Evolutionary conservation across 768 basidiomycete species (phyloP).

Genomic region (Chlorophyllum brunneum): DNA sequence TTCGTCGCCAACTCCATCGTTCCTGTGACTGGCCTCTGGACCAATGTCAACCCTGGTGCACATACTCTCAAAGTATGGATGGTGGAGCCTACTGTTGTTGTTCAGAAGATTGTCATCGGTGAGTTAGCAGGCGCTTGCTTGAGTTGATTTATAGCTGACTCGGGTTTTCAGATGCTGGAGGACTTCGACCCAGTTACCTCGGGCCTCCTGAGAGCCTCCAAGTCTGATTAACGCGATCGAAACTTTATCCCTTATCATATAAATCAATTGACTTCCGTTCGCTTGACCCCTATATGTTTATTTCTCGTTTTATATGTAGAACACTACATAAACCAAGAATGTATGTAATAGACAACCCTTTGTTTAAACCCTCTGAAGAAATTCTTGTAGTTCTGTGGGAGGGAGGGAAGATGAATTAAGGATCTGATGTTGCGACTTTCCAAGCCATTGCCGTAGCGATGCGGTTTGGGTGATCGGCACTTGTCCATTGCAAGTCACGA

Average conservation of each 20-base stretch:
- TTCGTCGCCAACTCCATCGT: conserved; percentile 54
- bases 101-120: conserved; percentile 63
- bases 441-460: no score
- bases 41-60: conserved; percentile 40
- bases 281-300: neutral
- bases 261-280: neutral
- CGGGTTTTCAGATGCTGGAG: conserved; percentile 45
- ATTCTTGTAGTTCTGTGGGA: no score
- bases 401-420: no score
- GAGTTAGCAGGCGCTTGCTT: conserved; percentile 11
- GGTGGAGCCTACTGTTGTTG: conserved; percentile 56
- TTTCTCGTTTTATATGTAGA: neutral
- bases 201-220: conserved; percentile 57
- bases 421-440: no score
- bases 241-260: neutral
- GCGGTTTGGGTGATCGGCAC: no score
- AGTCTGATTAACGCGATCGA: conserved; percentile 14
- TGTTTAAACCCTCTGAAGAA: no score
- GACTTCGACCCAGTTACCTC: conserved; percentile 51
- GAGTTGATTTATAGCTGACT: neutral
- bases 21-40: conserved; percentile 34
- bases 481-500: no score
- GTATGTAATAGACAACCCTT: no score
- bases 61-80: conserved; percentile 62
- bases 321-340: no score